Conservation (phyloP, 1,139 yeast genomes). For the Protomyces gravidus region DNA sequence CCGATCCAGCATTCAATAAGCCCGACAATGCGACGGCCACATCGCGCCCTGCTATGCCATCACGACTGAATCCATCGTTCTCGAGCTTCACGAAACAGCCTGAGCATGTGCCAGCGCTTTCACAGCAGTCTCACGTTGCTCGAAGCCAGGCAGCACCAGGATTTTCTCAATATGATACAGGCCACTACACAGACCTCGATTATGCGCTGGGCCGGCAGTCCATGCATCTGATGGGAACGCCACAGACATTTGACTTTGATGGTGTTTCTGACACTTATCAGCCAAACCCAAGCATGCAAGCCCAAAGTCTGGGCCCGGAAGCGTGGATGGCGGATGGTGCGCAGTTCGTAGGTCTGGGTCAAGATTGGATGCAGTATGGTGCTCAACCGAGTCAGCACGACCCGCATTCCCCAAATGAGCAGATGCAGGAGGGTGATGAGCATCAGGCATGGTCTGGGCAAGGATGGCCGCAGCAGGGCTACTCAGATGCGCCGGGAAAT, state of each 20-base stretch:
- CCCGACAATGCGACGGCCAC: neutral
- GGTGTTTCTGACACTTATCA: neutral
- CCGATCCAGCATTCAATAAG: neutral
- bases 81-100: neutral
- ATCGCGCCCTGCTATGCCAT: neutral
- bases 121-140: neutral
- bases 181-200: neutral
- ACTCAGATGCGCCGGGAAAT: neutral
- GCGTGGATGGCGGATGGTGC: neutral
- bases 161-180: neutral
- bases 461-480: neutral
- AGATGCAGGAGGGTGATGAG: neutral
- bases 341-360: too few relatives aligned
- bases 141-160: neutral
- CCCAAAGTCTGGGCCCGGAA: neutral
- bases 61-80: neutral
- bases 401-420: too few relatives aligned
- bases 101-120: neutral
- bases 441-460: neutral
- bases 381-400: neutral
- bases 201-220: neutral
- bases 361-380: neutral
- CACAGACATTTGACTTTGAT: neutral
- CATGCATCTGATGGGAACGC: neutral
- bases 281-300: neutral